Evolutionary conservation across 208 protist species (phyloP).

Genomic region (Sergeia podlipaevii): DNA sequence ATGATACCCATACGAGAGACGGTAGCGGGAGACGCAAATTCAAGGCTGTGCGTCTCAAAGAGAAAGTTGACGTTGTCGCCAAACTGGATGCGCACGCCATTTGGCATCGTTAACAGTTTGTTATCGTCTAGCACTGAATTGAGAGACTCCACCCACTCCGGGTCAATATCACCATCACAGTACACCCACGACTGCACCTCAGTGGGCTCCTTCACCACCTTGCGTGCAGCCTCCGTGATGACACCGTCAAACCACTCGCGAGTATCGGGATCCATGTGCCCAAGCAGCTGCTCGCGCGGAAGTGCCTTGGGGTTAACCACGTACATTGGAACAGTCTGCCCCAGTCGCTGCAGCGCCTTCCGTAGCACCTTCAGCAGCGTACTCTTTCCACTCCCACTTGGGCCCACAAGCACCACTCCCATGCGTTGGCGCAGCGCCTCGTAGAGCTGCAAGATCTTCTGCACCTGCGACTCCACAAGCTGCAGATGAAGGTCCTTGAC

Average conservation of each 20-base stretch:
- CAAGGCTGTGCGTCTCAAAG: constrained; percentile 97
- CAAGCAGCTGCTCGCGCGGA: constrained; percentile 93
- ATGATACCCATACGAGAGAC: constrained; percentile 98
- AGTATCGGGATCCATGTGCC: constrained; percentile 98
- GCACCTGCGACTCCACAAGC: constrained; percentile 81
- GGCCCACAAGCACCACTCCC: constrained; percentile 97
- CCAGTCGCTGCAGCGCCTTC: constrained; percentile 81
- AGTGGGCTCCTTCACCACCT: constrained; percentile 93
- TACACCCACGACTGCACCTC: constrained; percentile 94
- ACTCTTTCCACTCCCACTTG: constrained; percentile 96
- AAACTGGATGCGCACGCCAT: constrained; percentile 98
- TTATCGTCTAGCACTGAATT: constrained; percentile 99
- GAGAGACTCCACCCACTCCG: constrained; percentile 99
- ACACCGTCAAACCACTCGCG: constrained; percentile 99
- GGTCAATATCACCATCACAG: constrained; percentile 99
- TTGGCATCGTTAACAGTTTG: constrained; percentile 96
- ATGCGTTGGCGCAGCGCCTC: constrained; percentile 97
- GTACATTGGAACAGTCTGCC: constrained; percentile 86
- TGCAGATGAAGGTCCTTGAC: constrained; percentile 91
- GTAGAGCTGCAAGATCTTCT: constrained; percentile 96
- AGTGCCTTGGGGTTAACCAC: constrained; percentile 98
- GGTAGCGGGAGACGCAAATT: constrained; percentile 97
- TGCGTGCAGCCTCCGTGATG: constrained; percentile 92
- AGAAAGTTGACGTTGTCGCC: constrained; percentile 98
- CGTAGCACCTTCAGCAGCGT: constrained; percentile 93